Percentiles rank a stretch among this genome's conserved stretches.
Evolutionary conservation across 306 rosid species (phyloP).

Genomic region (Prunus mira): DNA sequence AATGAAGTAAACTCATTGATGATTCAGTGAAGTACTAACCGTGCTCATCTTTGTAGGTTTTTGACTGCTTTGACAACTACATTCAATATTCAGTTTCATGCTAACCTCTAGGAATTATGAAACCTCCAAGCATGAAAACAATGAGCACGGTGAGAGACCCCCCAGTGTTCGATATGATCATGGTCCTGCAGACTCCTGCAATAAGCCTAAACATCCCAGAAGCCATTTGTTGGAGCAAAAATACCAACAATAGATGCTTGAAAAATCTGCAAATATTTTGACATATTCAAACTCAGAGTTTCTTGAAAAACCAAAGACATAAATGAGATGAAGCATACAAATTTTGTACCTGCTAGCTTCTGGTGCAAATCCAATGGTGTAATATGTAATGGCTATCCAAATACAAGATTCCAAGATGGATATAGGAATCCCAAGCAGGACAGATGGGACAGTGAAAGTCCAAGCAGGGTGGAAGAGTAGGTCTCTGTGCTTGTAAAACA

Average conservation of each 20-base stretch:
- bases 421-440: slow-evolving; percentile 56
- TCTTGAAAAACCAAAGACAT: background rate
- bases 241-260: slow-evolving; percentile 72
- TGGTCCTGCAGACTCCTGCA: slow-evolving; percentile 83
- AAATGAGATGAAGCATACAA: background rate
- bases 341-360: slow-evolving; percentile 50
- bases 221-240: slow-evolving; percentile 90
- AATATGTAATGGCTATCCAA: slow-evolving; percentile 52
- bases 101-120: slow-evolving; percentile 77
- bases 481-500: slow-evolving; percentile 89
- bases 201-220: slow-evolving; percentile 77
- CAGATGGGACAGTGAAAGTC: slow-evolving; percentile 81
- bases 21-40: slow-evolving; percentile 11
- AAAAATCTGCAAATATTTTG: slow-evolving; percentile 61
- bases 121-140: slow-evolving; percentile 87
- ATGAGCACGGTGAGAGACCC: slow-evolving; percentile 74
- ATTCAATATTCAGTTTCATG: slow-evolving; percentile 1
- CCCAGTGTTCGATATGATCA: slow-evolving; percentile 92
- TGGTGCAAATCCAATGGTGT: slow-evolving; percentile 54
- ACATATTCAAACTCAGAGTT: background rate
- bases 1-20: slow-evolving; percentile 10
- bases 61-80: background rate
- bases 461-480: slow-evolving; percentile 89
- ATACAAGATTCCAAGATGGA: slow-evolving; percentile 54
- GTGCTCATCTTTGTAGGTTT: background rate